Conservation (phyloP, 2,329 filamentous ascomycete genomes). For the Dactylellina leptospora region DNA sequence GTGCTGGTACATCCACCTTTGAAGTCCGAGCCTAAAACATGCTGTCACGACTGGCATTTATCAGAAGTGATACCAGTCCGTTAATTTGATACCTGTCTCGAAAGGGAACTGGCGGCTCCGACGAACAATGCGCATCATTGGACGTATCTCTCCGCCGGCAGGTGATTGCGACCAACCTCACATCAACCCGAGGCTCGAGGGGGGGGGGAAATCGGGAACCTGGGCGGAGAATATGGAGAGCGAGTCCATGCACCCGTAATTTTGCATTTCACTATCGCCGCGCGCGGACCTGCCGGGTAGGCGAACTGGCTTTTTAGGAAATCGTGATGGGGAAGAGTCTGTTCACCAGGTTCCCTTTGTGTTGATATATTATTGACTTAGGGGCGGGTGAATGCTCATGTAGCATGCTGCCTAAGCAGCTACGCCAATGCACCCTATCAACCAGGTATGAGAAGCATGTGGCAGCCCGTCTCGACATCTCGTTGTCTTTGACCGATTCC, state of each 20-base stretch:
- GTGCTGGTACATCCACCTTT: not conserved
- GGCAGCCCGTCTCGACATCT: slow-evolving; percentile 47
- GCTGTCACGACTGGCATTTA: not conserved
- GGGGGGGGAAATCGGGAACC: slow-evolving; percentile 6
- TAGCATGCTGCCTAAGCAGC: slow-evolving; percentile 32
- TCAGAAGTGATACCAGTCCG: slow-evolving; percentile 32
- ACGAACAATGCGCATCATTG: slow-evolving; percentile 41
- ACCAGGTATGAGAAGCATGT: slow-evolving; percentile 42
- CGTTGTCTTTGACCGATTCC: slow-evolving; percentile 40
- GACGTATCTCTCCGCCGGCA: slow-evolving; percentile 34
- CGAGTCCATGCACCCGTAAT: slow-evolving; percentile 13
- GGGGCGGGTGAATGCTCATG: slow-evolving; percentile 11
- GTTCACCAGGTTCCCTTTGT: slow-evolving; percentile 14
- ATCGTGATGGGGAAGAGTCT: not conserved
- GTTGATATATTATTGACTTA: slow-evolving; percentile 27
- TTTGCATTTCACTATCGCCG: slow-evolving; percentile 8
- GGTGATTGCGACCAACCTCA: slow-evolving; percentile 27
- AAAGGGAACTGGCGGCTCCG: slow-evolving; percentile 47
- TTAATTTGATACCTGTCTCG: slow-evolving; percentile 41
- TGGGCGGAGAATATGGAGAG: slow-evolving; percentile 28
- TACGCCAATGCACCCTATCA: slow-evolving; percentile 30
- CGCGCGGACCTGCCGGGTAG: slow-evolving; percentile 6
- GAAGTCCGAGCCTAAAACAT: slow-evolving; percentile 49
- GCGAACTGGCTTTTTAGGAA: slow-evolving; percentile 8
- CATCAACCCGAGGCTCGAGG: slow-evolving; percentile 27